Conservation (phyloP, 306 rosid species). For the Castanopsis chinensis region DNA sequence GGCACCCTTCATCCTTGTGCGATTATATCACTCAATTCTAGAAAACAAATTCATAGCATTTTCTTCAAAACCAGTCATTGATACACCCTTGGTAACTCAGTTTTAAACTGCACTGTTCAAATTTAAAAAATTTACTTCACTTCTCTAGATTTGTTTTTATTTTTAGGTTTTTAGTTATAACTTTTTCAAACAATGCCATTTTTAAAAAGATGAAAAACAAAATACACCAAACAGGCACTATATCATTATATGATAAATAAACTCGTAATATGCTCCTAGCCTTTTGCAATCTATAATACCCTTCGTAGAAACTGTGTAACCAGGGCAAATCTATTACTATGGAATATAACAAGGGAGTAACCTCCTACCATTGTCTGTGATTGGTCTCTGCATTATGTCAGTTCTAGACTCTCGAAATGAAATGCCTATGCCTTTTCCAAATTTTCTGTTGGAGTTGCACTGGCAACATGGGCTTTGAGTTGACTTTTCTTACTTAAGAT, state of each 20-base stretch:
- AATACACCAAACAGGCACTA: neutral
- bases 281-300: neutral
- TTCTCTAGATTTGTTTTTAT: no score
- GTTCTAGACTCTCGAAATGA: neutral
- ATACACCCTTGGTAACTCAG: no score
- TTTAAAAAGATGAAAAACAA: no score
- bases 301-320: neutral
- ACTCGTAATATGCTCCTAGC: neutral
- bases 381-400: neutral
- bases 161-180: no score
- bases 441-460: neutral
- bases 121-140: no score
- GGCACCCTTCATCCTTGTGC: no score
- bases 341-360: neutral
- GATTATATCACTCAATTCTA: no score
- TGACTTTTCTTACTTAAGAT: neutral
- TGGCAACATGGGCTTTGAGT: neutral
- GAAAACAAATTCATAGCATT: no score
- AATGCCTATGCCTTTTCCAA: neutral
- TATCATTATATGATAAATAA: neutral
- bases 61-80: no score
- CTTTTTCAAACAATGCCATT: no score
- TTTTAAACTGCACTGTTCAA: no score
- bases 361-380: neutral
- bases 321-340: neutral